Evolutionary conservation across 805 yeast genomes (phyloP), one percentile per base, ranked within the genome.

Genomic region (Limtongia smithiae): DNA sequence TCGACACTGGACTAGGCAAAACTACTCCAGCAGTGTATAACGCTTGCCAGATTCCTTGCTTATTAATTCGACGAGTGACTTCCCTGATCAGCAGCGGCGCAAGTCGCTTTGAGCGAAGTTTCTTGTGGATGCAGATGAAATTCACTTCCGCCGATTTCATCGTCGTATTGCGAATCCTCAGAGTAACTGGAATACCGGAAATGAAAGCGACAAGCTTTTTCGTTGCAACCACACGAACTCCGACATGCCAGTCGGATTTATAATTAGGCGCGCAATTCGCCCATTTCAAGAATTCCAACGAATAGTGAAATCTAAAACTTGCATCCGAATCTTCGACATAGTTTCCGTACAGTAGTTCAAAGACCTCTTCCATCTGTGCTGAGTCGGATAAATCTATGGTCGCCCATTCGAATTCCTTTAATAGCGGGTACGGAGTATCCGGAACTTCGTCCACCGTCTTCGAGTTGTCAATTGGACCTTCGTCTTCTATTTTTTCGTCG

Each of bases 251-350:
- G 12, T 90, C 91, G 47, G 75, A 71, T 41, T 74, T 74, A 85
- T 91, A 91, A 15, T 97, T 97, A 0, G 98, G 98, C 2, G 95
- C 86, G 56, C 84, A 83, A 60, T 93, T 73, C 0, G 96, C 95
- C 97, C 97, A 93, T 60, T 82, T 77, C 65, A 93, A 78, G 62
- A 93, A 91, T 27, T 79, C 83, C 27, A 81, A 78, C 0, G 89
- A 77, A 68, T 93, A 93, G 59, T 87, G 86, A 73, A 93, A 91
- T 63, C 98, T 77, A 71, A 93, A 89, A 1, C 88, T 80, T 37
- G 93, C 90, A 63, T 90, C 96, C 46, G 81, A 81, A 66, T 93
- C 98, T 68, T 93, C 98, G 17, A 93, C 96, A 64, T 93, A 93
- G 69, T 93, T 86, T 50, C 85, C 93, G 66, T 86, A 85, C 49